Percentiles rank a stretch among this genome's conserved stretches.
Evolutionary conservation across 2,329 filamentous ascomycete species (phyloP).

Genomic region (Neofusicoccum sp.): DNA sequence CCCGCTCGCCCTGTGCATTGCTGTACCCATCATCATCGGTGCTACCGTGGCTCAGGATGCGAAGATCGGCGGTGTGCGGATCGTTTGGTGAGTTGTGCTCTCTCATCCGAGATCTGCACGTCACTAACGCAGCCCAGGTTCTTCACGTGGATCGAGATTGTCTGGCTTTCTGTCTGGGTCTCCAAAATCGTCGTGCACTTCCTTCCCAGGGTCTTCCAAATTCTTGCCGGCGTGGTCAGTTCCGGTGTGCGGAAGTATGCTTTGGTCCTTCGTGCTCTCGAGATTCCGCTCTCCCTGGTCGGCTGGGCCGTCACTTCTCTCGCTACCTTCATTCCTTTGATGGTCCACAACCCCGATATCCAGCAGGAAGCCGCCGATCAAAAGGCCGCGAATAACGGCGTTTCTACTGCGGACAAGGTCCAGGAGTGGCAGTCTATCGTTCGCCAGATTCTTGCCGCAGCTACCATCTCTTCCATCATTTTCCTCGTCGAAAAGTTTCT

Average conservation of each 20-base stretch:
- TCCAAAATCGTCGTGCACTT: constrained; percentile 63
- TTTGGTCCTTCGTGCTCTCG: constrained; percentile 58
- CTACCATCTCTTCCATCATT: constrained; percentile 69
- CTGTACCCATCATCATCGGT: constrained; percentile 66
- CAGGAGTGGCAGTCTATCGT: constrained; percentile 59
- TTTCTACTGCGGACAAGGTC: constrained; percentile 25
- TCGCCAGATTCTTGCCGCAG: constrained; percentile 66
- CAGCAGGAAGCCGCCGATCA: constrained; percentile 22
- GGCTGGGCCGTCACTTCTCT: constrained; percentile 63
- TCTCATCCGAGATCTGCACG: background rate
- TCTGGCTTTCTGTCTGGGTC: constrained; percentile 66
- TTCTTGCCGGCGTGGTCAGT: constrained; percentile 64
- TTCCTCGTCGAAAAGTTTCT: constrained; percentile 77
- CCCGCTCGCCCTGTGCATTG: constrained; percentile 60
- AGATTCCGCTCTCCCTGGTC: constrained; percentile 63
- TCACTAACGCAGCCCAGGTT: constrained; percentile 39
- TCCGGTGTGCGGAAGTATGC: constrained; percentile 67
- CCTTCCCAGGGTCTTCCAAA: constrained; percentile 62
- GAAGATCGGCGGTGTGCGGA: constrained; percentile 57
- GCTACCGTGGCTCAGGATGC: constrained; percentile 52
- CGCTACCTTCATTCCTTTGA: constrained; percentile 54
- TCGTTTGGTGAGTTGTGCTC: constrained; percentile 47
- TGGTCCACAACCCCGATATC: constrained; percentile 39
- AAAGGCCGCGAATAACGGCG: background rate
- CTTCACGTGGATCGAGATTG: constrained; percentile 66